Evolutionary conservation across 2,329 filamentous ascomycete genomes (phyloP).

Genomic region (Xylaria sp.): DNA sequence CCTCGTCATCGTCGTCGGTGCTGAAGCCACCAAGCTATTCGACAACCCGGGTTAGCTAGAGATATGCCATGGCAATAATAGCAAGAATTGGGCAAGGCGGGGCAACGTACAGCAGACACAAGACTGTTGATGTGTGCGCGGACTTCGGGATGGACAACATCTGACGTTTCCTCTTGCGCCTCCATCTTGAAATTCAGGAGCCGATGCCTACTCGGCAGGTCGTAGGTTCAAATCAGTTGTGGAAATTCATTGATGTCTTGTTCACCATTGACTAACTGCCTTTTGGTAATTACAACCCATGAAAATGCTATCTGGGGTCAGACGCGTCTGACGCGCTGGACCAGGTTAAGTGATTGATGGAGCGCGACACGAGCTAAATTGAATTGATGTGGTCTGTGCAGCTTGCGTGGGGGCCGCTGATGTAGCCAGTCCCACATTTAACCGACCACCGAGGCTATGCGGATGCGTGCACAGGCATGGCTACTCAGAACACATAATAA

Average conservation of each 20-base stretch:
- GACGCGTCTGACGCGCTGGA: slow-evolving; percentile 44
- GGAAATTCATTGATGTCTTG: slow-evolving; percentile 26
- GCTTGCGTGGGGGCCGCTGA: not conserved
- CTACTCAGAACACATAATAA: slow-evolving; percentile 4
- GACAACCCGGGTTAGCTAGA: slow-evolving; percentile 38
- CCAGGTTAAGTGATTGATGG: slow-evolving; percentile 16
- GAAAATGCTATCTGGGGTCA: not conserved
- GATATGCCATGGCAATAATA: slow-evolving; percentile 4
- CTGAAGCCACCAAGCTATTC: slow-evolving; percentile 84
- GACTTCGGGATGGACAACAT: slow-evolving; percentile 88
- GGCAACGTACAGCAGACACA: slow-evolving; percentile 81
- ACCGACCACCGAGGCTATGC: slow-evolving; percentile 49
- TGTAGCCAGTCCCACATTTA: slow-evolving; percentile 40
- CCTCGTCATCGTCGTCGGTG: slow-evolving; percentile 81
- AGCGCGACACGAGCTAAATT: slow-evolving; percentile 37
- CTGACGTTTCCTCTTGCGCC: slow-evolving; percentile 59
- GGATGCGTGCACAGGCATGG: slow-evolving; percentile 9
- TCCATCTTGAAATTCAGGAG: slow-evolving; percentile 60
- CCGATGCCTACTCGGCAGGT: slow-evolving; percentile 37
- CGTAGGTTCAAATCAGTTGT: slow-evolving; percentile 32
- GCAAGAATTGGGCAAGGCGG: not conserved
- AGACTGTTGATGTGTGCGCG: slow-evolving; percentile 93
- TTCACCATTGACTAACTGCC: slow-evolving; percentile 1
- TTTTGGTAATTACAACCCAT: not conserved
- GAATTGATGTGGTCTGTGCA: slow-evolving; percentile 30